A percentile compares a stretch with the other conserved stretches of the same genome.
These are phyloP conservation scores for Fagopyrum esculentum DNA, from an alignment of 148 eudicot genomes.

Conservation along the genomic window DNA sequence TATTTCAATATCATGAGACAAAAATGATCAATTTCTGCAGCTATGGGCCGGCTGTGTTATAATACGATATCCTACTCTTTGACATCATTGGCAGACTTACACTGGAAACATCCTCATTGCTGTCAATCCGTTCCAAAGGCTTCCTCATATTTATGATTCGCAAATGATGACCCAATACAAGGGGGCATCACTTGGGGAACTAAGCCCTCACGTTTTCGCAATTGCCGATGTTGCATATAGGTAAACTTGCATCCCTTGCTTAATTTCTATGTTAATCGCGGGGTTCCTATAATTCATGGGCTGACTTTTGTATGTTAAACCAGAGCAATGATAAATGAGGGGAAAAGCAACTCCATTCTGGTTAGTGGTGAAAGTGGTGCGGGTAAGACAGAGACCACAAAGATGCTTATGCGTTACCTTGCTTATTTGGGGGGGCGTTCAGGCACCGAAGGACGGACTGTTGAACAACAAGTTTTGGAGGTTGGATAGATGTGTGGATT, in stretches of 20 bases:
- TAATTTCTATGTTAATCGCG: neutral
- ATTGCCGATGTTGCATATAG: constrained; percentile 85
- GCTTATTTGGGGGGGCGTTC: constrained; percentile 86
- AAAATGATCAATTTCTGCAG: constrained; percentile 25
- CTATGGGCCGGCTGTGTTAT: neutral
- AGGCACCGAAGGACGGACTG: constrained; percentile 80
- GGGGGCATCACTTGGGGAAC: constrained; percentile 78
- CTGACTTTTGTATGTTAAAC: neutral
- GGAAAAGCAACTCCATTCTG: constrained; percentile 74
- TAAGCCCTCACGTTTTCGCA: constrained; percentile 88
- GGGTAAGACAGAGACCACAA: constrained; percentile 92
- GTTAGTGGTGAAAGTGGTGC: constrained; percentile 99
- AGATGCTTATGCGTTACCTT: constrained; percentile 95
- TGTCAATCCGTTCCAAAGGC: constrained; percentile 81
- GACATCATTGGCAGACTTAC: constrained; percentile 73
- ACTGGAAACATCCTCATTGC: constrained; percentile 87
- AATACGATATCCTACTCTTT: constrained; percentile 25
- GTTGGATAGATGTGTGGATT: constrained; percentile 26
- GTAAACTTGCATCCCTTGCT: constrained; percentile 22
- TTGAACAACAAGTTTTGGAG: constrained; percentile 93
- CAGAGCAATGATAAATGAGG: constrained; percentile 88
- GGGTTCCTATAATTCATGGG: neutral
- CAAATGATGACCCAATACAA: constrained; percentile 88
- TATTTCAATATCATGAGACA: constrained; percentile 11
- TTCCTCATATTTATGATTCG: constrained; percentile 66